Conservation (phyloP, 2,329 filamentous ascomycete genomes). For the Nemania sp. region DNA sequence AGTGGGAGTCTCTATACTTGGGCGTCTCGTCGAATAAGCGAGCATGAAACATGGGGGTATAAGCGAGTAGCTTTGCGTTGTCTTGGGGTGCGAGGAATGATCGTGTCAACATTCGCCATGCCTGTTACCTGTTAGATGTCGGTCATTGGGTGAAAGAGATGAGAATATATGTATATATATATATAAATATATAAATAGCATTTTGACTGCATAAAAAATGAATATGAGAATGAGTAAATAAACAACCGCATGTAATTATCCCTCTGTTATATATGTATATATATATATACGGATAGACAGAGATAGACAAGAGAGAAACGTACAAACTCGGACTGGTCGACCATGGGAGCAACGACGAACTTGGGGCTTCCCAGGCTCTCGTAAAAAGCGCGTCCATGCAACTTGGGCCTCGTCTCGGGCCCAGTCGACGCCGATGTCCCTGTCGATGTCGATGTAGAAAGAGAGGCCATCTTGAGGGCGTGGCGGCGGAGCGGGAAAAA, state of each 20-base stretch:
- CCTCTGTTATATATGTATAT: neutral
- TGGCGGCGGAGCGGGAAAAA: constrained; percentile 23
- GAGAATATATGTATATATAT: too few species aligned
- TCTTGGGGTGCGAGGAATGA: constrained; percentile 78
- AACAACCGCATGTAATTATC: too few species aligned
- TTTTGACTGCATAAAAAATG: too few species aligned
- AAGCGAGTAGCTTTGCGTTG: constrained; percentile 73
- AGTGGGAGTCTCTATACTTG: constrained; percentile 78
- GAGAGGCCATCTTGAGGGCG: constrained; percentile 25
- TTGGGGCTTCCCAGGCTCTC: constrained; percentile 92
- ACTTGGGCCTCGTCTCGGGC: constrained; percentile 51
- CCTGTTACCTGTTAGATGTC: constrained; percentile 55
- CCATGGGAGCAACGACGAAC: constrained; percentile 93
- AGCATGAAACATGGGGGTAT: constrained; percentile 96
- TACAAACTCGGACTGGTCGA: constrained; percentile 97
- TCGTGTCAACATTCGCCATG: constrained; percentile 94
- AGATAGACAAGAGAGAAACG: constrained; percentile 41
- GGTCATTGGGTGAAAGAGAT: too few species aligned
- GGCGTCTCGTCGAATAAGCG: constrained; percentile 79
- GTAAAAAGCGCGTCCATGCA: constrained; percentile 89
- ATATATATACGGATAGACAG: neutral
- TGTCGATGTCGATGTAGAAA: constrained; percentile 31
- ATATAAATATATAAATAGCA: too few species aligned
- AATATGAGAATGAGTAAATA: too few species aligned
- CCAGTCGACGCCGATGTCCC: constrained; percentile 32